Percentiles rank a stretch among this genome's conserved stretches.
These are phyloP conservation scores for Ceratocystis colombiana DNA, from an alignment of 2,329 filamentous ascomycete genomes.

Conservation along the genomic window DNA sequence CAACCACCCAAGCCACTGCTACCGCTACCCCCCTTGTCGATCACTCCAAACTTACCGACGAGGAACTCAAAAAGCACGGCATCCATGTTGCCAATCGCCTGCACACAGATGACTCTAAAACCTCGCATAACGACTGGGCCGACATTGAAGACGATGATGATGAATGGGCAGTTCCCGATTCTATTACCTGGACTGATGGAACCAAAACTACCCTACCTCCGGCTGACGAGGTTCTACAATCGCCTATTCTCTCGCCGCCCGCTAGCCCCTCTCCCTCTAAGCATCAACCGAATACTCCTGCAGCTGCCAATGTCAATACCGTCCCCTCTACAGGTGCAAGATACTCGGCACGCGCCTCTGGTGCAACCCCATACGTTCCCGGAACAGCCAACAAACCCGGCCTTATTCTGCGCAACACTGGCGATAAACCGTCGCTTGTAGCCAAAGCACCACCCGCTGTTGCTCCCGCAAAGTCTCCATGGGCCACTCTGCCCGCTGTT, in stretches of 20 bases:
- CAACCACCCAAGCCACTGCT: constrained; percentile 35
- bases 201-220: constrained; percentile 68
- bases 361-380: constrained; percentile 1
- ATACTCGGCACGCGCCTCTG: background rate
- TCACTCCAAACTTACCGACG: constrained; percentile 73
- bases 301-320: constrained; percentile 26
- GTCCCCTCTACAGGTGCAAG: background rate
- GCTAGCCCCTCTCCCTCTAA: background rate
- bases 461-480: constrained; percentile 75
- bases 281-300: constrained; percentile 37
- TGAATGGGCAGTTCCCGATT: constrained; percentile 67
- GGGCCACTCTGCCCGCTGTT: constrained; percentile 76
- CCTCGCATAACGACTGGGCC: constrained; percentile 69
- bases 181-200: constrained; percentile 79
- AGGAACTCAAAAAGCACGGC: constrained; percentile 76
- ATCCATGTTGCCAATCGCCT: constrained; percentile 75
- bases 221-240: constrained; percentile 35
- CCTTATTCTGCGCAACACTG: constrained; percentile 52
- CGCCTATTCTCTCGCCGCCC: constrained; percentile 27
- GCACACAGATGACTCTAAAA: constrained; percentile 61
- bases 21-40: constrained; percentile 49
- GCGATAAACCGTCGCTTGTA: constrained; percentile 62
- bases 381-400: constrained; percentile 39
- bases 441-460: constrained; percentile 59
- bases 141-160: constrained; percentile 85